A percentile compares a stretch with the other conserved stretches of the same genome.
These are phyloP conservation scores for Fusarium beomiforme DNA, from an alignment of 2,329 filamentous ascomycete species.

Conservation along the genomic window DNA sequence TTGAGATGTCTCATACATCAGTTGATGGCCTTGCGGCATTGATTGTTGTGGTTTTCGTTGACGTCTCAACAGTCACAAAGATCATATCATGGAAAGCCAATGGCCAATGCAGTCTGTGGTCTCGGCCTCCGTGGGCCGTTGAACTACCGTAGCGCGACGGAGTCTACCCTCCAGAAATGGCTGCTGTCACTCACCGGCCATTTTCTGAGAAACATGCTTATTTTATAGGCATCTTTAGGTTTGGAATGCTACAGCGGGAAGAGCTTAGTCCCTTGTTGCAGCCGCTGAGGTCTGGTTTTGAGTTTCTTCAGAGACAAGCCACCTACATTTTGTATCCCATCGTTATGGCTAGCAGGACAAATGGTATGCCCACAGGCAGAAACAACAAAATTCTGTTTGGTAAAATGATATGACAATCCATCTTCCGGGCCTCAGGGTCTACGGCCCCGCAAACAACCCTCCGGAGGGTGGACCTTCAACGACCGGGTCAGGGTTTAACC, in stretches of 20 bases:
- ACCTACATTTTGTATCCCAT: neutral
- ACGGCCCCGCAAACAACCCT: slow-evolving; percentile 27
- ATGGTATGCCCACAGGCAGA: neutral
- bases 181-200: neutral
- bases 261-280: no score
- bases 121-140: neutral
- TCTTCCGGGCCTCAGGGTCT: slow-evolving; percentile 20
- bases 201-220: neutral
- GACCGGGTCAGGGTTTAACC: slow-evolving; percentile 17
- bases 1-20: neutral
- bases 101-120: neutral
- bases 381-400: neutral
- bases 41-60: neutral
- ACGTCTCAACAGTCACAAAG: neutral
- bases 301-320: neutral
- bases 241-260: neutral
- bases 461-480: slow-evolving; percentile 29
- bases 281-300: neutral
- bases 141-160: neutral
- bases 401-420: slow-evolving; percentile 11
- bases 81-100: slow-evolving; percentile 5
- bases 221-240: neutral
- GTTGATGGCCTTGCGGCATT: neutral
- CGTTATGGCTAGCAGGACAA: neutral
- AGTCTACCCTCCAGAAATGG: neutral